Percentiles rank a stretch among this genome's conserved stretches.
phyloP scores from a whole-genome alignment of 2,329 filamentous ascomycete species.

The Diaporthe velutina region DNA sequence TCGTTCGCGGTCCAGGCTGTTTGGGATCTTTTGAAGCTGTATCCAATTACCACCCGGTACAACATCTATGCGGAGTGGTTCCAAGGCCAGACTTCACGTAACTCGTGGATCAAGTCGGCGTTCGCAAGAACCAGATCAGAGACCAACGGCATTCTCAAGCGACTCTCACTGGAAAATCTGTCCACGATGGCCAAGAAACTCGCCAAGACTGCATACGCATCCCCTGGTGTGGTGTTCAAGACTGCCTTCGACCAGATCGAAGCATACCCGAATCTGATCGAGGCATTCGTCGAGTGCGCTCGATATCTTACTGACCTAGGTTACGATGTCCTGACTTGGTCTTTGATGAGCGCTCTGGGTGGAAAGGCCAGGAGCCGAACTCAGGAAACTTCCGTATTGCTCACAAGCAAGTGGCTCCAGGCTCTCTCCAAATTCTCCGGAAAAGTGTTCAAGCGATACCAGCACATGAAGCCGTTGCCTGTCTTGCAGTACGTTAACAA shows the following conservation, averaged over 20 bases:
- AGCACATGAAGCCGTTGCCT: slow-evolving; percentile 84
- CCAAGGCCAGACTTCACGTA: slow-evolving; percentile 79
- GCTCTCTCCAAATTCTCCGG: slow-evolving; percentile 92
- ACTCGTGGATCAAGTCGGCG: slow-evolving; percentile 82
- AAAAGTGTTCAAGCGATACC: slow-evolving; percentile 88
- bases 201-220: slow-evolving; percentile 92
- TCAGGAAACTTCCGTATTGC: slow-evolving; percentile 72
- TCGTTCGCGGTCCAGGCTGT: slow-evolving; percentile 87
- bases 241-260: slow-evolving; percentile 93
- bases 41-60: slow-evolving; percentile 82
- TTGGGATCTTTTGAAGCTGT: slow-evolving; percentile 85
- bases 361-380: slow-evolving; percentile 74
- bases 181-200: slow-evolving; percentile 87
- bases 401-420: slow-evolving; percentile 93
- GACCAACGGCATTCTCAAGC: slow-evolving; percentile 88
- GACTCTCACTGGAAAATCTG: slow-evolving; percentile 89
- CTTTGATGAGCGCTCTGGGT: slow-evolving; percentile 80
- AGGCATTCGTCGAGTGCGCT: slow-evolving; percentile 93
- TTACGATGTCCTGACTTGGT: slow-evolving; percentile 95
- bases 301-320: slow-evolving; percentile 93
- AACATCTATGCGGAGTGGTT: slow-evolving; percentile 96
- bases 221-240: slow-evolving; percentile 91
- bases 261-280: slow-evolving; percentile 93
- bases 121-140: slow-evolving; percentile 83
- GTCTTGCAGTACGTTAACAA: slow-evolving; percentile 91